phyloP scores from a whole-genome alignment of 2,329 filamentous ascomycete species.

The Talaromyces sp. region DNA sequence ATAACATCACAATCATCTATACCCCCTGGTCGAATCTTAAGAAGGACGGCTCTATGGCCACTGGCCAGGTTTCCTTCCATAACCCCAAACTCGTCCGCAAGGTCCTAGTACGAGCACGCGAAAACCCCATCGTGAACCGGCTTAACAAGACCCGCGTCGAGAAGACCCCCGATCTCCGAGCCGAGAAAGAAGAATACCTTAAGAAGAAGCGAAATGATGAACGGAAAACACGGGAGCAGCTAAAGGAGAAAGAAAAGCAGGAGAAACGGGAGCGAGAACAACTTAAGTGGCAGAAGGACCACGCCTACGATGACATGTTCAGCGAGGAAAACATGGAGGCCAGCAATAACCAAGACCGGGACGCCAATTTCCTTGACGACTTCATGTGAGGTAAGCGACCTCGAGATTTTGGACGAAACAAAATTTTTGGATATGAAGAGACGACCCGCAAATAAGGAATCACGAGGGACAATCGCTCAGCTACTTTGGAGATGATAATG shows the following conservation, averaged over 20 bases:
- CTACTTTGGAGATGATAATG: too few species aligned
- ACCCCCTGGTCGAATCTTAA: conserved; percentile 96
- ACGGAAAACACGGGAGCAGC: conserved; percentile 43
- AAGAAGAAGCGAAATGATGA: conserved; percentile 74
- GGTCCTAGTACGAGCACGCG: conserved; percentile 75
- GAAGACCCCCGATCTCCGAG: conserved; percentile 78
- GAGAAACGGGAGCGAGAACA: conserved; percentile 75
- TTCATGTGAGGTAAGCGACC: conserved; percentile 75
- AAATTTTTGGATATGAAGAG: conserved; percentile 16
- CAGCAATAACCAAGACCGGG: conserved; percentile 83
- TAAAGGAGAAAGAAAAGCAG: conserved; percentile 44
- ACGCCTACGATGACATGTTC: conserved; percentile 93
- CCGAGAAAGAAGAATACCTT: conserved; percentile 77
- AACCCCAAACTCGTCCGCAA: conserved; percentile 81
- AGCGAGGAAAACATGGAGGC: conserved; percentile 75
- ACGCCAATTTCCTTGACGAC: conserved; percentile 76
- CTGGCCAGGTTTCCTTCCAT: conserved; percentile 93
- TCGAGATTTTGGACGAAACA: conserved; percentile 12
- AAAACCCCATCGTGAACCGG: conserved; percentile 93
- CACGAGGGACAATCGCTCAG: too few species aligned
- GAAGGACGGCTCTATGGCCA: conserved; percentile 94
- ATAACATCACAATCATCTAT: conserved; percentile 95
- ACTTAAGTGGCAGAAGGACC: conserved; percentile 93
- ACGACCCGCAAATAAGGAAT: conserved; percentile 1
- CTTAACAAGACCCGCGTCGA: conserved; percentile 96